phyloP scores from a whole-genome alignment of 225 moss, liverwort and hornwort genomes.

The Polytrichum formosum region DNA sequence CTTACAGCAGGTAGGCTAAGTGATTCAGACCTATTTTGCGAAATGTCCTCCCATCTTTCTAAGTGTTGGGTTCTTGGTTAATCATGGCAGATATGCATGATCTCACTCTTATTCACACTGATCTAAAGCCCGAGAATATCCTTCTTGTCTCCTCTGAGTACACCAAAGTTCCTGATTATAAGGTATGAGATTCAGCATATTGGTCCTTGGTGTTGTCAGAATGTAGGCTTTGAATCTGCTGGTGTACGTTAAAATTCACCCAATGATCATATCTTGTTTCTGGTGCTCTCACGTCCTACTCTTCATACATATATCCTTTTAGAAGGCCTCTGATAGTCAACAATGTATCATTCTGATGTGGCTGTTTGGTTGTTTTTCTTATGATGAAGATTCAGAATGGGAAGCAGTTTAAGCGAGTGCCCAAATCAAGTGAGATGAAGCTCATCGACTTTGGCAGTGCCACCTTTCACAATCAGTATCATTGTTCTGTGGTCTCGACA shows the following conservation, averaged over 20 bases:
- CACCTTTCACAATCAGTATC: constrained; percentile 92
- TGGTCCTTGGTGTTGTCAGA: no score
- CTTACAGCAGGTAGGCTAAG: no score
- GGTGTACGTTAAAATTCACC: no score
- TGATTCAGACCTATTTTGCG: no score
- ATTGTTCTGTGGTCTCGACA: constrained; percentile 95
- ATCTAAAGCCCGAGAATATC: constrained; percentile 96
- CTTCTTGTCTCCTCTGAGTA: constrained; percentile 92
- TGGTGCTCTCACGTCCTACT: no score
- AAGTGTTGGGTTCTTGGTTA: not conserved
- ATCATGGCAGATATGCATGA: constrained; percentile 90
- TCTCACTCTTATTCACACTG: constrained; percentile 91
- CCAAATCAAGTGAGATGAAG: constrained; percentile 87
- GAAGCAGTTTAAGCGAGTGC: constrained; percentile 92
- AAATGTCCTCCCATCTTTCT: no score
- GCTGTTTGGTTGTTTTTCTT: not conserved
- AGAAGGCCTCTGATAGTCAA: no score
- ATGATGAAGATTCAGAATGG: constrained; percentile 67
- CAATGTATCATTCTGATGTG: no score
- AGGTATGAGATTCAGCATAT: constrained; percentile 44
- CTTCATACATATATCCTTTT: no score
- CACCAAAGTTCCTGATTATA: constrained; percentile 82
- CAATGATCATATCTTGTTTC: no score
- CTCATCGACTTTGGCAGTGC: constrained; percentile 98
- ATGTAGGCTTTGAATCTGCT: no score